Evolutionary conservation across 331 rosid genomes (phyloP).

Genomic region (Quercus lobata): DNA sequence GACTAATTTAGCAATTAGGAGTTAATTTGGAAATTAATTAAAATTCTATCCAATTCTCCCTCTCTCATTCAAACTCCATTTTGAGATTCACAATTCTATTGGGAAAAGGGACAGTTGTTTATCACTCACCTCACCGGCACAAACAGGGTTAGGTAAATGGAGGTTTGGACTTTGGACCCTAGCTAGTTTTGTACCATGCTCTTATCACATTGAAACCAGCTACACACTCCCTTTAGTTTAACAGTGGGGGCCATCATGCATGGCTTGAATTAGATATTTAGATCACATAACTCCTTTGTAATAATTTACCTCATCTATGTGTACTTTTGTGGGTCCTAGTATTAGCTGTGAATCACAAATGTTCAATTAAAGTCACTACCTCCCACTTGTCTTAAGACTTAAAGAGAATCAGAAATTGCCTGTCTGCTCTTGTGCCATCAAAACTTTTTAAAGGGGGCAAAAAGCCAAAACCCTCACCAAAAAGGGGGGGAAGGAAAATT

Average conservation of each 20-base stretch:
- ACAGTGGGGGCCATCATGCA: not conserved
- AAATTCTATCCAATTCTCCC: too few relatives aligned
- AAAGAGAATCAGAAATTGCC: constrained; percentile 1
- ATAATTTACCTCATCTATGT: not conserved
- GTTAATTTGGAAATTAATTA: too few relatives aligned
- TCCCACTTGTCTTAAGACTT: constrained; percentile 5
- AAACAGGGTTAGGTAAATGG: not conserved
- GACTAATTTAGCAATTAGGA: too few relatives aligned
- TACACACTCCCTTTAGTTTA: not conserved
- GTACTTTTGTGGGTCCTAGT: constrained; percentile 23
- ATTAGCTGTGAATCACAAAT: constrained; percentile 44
- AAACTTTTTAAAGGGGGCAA: not conserved
- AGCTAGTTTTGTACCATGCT: not conserved
- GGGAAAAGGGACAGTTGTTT: not conserved
- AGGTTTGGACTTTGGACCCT: constrained; percentile 1
- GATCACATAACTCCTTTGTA: not conserved
- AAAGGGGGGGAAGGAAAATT: not conserved
- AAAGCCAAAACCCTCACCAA: constrained; percentile 20
- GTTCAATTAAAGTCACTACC: constrained; percentile 20
- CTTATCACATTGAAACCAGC: not conserved
- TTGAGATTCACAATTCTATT: too few relatives aligned
- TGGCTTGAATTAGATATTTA: not conserved
- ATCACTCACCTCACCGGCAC: not conserved
- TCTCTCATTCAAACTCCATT: too few relatives aligned
- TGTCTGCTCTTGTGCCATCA: constrained; percentile 11